Evolutionary conservation across 192 early-diverging fungal species (phyloP).

Genomic region (Endogone sp.): DNA sequence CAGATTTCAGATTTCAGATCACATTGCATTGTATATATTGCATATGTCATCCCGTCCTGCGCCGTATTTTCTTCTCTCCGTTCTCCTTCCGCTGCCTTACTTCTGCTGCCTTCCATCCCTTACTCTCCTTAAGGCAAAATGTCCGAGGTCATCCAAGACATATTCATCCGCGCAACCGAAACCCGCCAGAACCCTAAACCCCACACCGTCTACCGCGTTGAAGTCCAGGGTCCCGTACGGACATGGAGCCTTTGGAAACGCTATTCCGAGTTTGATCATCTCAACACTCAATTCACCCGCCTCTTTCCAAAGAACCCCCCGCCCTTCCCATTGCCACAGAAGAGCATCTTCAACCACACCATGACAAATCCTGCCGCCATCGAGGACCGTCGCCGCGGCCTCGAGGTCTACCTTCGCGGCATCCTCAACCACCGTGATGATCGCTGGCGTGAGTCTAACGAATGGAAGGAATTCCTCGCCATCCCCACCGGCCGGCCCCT

Average conservation of each 20-base stretch:
- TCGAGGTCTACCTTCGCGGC: constrained; percentile 76
- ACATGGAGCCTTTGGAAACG: constrained; percentile 88
- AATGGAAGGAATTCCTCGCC: constrained; percentile 75
- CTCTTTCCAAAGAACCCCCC: constrained; percentile 64
- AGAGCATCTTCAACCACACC: constrained; percentile 62
- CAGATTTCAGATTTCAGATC: too few species aligned
- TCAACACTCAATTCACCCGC: constrained; percentile 55
- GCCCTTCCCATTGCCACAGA: constrained; percentile 66
- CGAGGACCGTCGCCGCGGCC: constrained; percentile 69
- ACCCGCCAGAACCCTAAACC: constrained; percentile 51
- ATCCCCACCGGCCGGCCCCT: constrained; percentile 51
- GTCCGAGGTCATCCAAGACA: constrained; percentile 53
- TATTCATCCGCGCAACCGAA: constrained; percentile 49
- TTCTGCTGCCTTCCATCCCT: constrained; percentile 1
- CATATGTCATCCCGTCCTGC: constrained; percentile 1
- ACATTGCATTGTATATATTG: background rate
- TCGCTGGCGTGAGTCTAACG: constrained; percentile 67
- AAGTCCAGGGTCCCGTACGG: constrained; percentile 71
- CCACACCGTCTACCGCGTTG: constrained; percentile 71
- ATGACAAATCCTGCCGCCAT: constrained; percentile 54
- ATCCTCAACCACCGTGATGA: constrained; percentile 70
- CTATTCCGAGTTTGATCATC: constrained; percentile 77
- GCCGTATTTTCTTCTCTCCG: background rate
- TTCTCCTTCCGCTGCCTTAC: background rate
- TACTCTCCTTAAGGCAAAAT: constrained; percentile 19